Conservation (phyloP, 106 monocot genomes). For the Phalaenopsis aphrodite region DNA sequence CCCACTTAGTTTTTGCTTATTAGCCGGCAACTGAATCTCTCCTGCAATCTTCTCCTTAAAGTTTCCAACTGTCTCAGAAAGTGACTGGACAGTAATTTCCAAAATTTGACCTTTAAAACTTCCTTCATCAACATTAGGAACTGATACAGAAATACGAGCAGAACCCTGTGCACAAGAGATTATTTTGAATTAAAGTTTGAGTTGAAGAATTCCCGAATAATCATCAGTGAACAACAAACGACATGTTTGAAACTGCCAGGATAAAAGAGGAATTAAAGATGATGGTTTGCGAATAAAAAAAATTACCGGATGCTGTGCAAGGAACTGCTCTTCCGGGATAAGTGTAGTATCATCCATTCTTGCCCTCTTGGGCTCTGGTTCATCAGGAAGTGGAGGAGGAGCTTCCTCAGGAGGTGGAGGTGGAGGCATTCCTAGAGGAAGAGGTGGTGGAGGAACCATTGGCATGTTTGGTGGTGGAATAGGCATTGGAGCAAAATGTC, state of each 20-base stretch:
- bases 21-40: constrained; percentile 91
- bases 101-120: constrained; percentile 83
- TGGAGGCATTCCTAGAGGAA: constrained; percentile 62
- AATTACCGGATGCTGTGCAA: constrained; percentile 87
- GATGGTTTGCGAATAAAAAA: background rate
- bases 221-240: background rate
- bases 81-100: constrained; percentile 74
- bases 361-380: constrained; percentile 95
- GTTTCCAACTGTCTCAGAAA: constrained; percentile 81
- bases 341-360: constrained; percentile 70
- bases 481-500: constrained; percentile 46
- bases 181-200: background rate
- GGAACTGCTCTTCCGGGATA: constrained; percentile 90
- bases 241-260: background rate
- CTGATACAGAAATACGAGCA: constrained; percentile 69
- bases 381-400: constrained; percentile 87
- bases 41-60: constrained; percentile 98
- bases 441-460: constrained; percentile 43
- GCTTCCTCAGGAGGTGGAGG: constrained; percentile 92
- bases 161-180: constrained; percentile 51
- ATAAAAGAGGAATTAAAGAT: constrained; percentile 4
- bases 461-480: constrained; percentile 39
- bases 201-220: background rate
- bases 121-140: constrained; percentile 93
- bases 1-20: constrained; percentile 91